Conservation (phyloP, 768 basidiomycete species). For the Mycena polygramma region DNA sequence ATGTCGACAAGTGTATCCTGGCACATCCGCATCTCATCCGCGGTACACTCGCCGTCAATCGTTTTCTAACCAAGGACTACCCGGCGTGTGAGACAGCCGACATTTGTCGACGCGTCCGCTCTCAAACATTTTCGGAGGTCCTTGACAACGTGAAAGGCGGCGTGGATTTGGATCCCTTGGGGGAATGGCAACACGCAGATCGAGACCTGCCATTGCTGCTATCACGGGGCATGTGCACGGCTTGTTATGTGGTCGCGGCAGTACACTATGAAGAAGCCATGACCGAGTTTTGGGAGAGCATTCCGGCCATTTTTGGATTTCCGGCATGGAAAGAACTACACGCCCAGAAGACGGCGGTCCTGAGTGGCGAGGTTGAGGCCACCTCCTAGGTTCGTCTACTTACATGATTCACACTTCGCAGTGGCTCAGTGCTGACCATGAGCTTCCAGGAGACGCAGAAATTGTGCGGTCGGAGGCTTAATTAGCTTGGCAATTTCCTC, state of each 20-base stretch:
- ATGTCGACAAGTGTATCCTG: background rate
- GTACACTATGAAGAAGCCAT: background rate
- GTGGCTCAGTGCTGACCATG: no score
- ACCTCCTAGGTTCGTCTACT: no score
- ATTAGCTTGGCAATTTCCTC: no score
- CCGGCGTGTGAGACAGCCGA: background rate
- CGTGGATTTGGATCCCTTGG: background rate
- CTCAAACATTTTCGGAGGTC: background rate
- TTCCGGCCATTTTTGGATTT: constrained; percentile 13
- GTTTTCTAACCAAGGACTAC: background rate
- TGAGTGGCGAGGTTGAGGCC: no score
- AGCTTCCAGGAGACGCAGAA: no score
- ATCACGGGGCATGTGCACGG: background rate
- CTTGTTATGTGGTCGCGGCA: background rate
- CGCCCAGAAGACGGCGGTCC: background rate
- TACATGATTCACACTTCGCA: no score
- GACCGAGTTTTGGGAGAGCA: background rate
- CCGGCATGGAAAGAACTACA: constrained; percentile 14
- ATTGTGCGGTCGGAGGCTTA: no score
- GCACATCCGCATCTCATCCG: constrained; percentile 2
- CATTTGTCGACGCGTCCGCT: background rate
- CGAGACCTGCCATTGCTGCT: background rate
- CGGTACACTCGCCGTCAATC: background rate
- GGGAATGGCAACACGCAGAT: background rate
- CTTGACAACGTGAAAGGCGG: background rate